Percentiles rank a stretch among this genome's conserved stretches.
phyloP scores from a whole-genome alignment of 257 asterid genomes.

The Mentha longifolia region DNA sequence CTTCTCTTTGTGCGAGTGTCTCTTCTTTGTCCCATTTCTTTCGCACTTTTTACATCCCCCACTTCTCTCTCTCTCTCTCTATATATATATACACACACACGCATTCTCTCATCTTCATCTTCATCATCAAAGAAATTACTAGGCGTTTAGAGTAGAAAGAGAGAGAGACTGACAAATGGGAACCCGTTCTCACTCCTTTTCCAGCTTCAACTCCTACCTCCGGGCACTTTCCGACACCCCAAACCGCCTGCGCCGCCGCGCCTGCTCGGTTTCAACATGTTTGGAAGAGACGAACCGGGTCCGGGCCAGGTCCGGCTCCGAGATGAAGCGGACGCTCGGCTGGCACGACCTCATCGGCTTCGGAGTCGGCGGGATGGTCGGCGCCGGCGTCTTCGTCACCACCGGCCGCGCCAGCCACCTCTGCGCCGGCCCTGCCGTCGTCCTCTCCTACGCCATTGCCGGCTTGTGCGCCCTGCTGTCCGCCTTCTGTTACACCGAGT shows the following conservation, averaged over 20 bases:
- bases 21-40: conserved; percentile 1
- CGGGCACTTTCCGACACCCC: conserved; percentile 87
- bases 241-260: conserved; percentile 71
- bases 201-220: conserved; percentile 58
- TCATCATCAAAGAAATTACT: background rate
- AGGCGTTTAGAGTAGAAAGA: background rate
- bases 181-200: conserved; percentile 54
- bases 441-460: conserved; percentile 94
- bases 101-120: background rate
- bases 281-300: conserved; percentile 55
- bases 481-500: conserved; percentile 95
- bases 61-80: background rate
- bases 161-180: conserved; percentile 19
- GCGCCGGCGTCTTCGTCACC: conserved; percentile 96
- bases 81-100: background rate
- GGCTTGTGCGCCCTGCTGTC: conserved; percentile 96
- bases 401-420: conserved; percentile 65
- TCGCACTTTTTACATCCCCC: background rate
- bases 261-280: conserved; percentile 69
- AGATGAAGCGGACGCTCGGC: conserved; percentile 67
- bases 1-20: conserved; percentile 3
- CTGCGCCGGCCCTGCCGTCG: conserved; percentile 83
- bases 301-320: conserved; percentile 65
- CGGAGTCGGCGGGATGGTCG: conserved; percentile 98
- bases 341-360: conserved; percentile 87